Evolutionary conservation across 1,284 basidiomycete genomes (phyloP).

Genomic region (Lentinula novae-zelandiae): DNA sequence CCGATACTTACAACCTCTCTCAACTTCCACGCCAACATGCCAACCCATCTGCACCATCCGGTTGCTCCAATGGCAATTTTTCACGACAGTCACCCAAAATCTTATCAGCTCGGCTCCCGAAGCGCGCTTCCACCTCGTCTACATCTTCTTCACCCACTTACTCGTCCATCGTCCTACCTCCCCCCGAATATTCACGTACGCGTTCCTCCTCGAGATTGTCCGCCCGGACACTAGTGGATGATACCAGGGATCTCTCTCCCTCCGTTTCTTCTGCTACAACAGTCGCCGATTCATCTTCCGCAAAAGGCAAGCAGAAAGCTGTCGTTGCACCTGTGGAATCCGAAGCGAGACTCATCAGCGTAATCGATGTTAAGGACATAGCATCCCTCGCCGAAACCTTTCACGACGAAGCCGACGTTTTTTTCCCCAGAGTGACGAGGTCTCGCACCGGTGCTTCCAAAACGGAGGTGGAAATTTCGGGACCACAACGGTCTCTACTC

Average conservation of each 20-base stretch:
- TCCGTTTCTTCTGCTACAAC: neutral
- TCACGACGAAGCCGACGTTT: neutral
- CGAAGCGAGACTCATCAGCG: neutral
- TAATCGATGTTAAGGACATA: neutral
- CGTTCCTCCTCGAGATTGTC: constrained; percentile 34
- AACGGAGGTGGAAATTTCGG: neutral
- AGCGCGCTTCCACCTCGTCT: neutral
- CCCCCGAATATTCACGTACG: constrained; percentile 26
- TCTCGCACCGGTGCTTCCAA: neutral
- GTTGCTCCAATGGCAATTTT: neutral
- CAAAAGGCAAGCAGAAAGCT: neutral
- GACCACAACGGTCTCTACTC: neutral
- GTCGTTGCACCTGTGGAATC: neutral
- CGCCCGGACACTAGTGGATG: constrained; percentile 29
- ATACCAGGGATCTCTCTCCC: neutral
- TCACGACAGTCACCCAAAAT: neutral
- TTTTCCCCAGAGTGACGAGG: neutral
- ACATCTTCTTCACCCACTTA: neutral
- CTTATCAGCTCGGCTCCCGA: neutral
- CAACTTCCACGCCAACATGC: neutral
- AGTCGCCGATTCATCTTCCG: neutral
- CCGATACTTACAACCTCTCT: neutral
- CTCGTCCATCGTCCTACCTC: constrained; percentile 7
- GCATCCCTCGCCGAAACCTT: neutral
- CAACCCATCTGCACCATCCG: neutral